These are phyloP conservation scores for Coemansia sp. DNA, from an alignment of 192 early-diverging fungal genomes.

Conservation along the genomic window DNA sequence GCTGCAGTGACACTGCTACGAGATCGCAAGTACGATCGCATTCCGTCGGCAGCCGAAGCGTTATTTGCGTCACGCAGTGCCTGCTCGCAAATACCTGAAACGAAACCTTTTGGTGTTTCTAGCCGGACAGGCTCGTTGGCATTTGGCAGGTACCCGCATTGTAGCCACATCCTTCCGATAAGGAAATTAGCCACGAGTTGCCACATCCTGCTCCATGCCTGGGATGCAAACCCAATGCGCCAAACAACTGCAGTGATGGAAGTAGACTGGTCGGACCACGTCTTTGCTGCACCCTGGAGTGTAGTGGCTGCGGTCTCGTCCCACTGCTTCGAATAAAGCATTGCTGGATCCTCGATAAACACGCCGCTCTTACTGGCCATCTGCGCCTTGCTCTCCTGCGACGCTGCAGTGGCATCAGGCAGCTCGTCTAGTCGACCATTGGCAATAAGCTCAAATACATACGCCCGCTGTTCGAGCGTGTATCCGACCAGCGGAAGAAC, in stretches of 20 bases:
- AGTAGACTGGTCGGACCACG: constrained; percentile 18
- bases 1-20: constrained; percentile 33
- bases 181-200: constrained; percentile 13
- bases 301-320: constrained; percentile 47
- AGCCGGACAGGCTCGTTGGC: neutral
- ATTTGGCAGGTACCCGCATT: neutral
- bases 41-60: neutral
- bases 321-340: constrained; percentile 39
- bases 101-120: neutral
- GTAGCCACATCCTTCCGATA: constrained; percentile 11
- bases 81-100: neutral
- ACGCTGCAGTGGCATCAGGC: constrained; percentile 7
- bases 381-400: constrained; percentile 9
- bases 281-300: constrained; percentile 26
- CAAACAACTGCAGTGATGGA: neutral
- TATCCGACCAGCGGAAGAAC: constrained; percentile 70
- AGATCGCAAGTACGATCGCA: constrained; percentile 17
- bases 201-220: constrained; percentile 38
- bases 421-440: constrained; percentile 8
- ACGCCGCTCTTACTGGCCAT: constrained; percentile 38
- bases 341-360: constrained; percentile 37
- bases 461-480: constrained; percentile 21
- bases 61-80: neutral
- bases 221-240: constrained; percentile 11
- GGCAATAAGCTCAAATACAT: constrained; percentile 12